phyloP scores from a whole-genome alignment of 768 basidiomycete species.

The Neoboletus subvelutipes region DNA sequence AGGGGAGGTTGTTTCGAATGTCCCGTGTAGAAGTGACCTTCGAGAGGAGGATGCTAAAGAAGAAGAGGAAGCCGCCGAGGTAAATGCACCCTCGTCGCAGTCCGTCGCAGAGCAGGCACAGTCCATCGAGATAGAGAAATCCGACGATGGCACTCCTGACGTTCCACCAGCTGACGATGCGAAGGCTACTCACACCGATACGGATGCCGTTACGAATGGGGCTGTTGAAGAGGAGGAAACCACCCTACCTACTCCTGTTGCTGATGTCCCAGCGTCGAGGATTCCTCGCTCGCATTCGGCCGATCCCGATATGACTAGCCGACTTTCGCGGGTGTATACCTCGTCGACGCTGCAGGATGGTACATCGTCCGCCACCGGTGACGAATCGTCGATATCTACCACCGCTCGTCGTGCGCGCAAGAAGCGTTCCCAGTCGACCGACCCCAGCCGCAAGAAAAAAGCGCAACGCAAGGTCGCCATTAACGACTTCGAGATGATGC shows the following conservation, averaged over 20 bases:
- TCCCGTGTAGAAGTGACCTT: conserved; percentile 15
- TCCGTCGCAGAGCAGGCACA: conserved; percentile 10
- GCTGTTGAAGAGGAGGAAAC: conserved; percentile 30
- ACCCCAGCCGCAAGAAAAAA: conserved; percentile 54
- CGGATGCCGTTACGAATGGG: conserved; percentile 22
- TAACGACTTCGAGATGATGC: conserved; percentile 96
- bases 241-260: conserved; percentile 38
- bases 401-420: conserved; percentile 48
- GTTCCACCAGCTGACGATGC: conserved; percentile 7
- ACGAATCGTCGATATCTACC: conserved; percentile 72
- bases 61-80: conserved; percentile 27
- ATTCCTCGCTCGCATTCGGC: conserved; percentile 80
- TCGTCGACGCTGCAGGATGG: conserved; percentile 51
- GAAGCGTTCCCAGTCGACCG: conserved; percentile 51
- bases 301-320: conserved; percentile 64
- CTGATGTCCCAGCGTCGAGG: conserved; percentile 40
- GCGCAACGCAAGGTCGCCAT: conserved; percentile 68
- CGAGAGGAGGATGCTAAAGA: conserved; percentile 27
- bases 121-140: conserved; percentile 22
- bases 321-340: conserved; percentile 58
- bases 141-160: conserved; percentile 22
- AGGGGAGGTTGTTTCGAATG: conserved; percentile 19
- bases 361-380: conserved; percentile 58
- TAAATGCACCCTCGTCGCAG: neutral
- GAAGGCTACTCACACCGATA: conserved; percentile 18